These are phyloP conservation scores for Apostasia shenzhenica DNA, from an alignment of 106 monocot genomes.

Conservation along the genomic window DNA sequence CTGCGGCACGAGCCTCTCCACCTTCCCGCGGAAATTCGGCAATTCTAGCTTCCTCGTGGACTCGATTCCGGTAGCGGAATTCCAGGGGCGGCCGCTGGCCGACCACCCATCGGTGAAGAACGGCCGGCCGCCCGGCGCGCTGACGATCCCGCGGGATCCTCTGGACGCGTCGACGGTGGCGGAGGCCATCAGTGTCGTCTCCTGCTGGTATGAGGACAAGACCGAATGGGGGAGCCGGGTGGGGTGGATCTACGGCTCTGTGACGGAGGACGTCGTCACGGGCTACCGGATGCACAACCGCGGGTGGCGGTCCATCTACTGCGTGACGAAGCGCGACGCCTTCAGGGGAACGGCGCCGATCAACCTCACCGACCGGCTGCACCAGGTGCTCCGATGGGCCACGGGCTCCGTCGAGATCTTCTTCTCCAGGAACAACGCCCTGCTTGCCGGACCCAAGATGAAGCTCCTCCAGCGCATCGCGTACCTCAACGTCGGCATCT, in stretches of 20 bases:
- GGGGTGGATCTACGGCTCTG: conserved; percentile 79
- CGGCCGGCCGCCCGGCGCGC: conserved; percentile 58
- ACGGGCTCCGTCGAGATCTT: conserved; percentile 80
- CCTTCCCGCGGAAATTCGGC: conserved; percentile 37
- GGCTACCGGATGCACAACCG: conserved; percentile 82
- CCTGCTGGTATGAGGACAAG: conserved; percentile 87
- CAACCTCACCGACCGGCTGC: conserved; percentile 63
- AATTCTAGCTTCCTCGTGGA: conserved; percentile 54
- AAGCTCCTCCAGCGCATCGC: conserved; percentile 66
- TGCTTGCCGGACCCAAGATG: conserved; percentile 47
- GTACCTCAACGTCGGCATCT: conserved; percentile 55
- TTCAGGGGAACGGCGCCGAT: conserved; percentile 52
- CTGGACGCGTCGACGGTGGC: conserved; percentile 63
- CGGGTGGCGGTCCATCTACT: conserved; percentile 68
- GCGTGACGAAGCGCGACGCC: conserved; percentile 44
- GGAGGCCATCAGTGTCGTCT: conserved; percentile 67
- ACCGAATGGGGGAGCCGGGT: conserved; percentile 71
- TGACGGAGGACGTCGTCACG: conserved; percentile 60
- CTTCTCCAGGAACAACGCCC: conserved; percentile 75
- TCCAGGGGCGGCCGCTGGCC: conserved; percentile 53
- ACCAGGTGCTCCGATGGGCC: conserved; percentile 82
- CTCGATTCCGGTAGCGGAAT: conserved; percentile 54
- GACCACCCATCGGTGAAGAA: conserved; percentile 68
- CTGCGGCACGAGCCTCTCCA: conserved; percentile 24
- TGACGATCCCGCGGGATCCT: conserved; percentile 37